Base-by-base conservation (phyloP, 768 basidiomycete genomes). In the Pulveroboletus sp. region DNA sequence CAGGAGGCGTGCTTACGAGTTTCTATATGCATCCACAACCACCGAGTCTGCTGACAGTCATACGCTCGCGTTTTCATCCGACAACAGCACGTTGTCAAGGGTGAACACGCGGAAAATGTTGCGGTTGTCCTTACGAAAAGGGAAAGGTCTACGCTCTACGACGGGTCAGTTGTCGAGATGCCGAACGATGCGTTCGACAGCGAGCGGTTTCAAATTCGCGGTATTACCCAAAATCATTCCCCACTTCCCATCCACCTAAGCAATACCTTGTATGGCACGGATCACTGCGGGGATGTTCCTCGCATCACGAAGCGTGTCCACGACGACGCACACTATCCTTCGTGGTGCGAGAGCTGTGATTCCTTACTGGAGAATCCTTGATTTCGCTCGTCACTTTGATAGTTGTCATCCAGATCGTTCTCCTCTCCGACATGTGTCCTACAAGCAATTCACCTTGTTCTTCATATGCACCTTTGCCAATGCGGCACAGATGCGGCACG, bases 371-470 rank as follows among this genome's bases (percentile, higher is more conserved):
- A 9, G 8, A 9, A 29, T 11, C 27, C 27, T 36, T 36, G 69
- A 69, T 52, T 64, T 33, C 51, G 70, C 5, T 66, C 62, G 4
- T 50, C 67, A 8, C 44, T 69, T n/a, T 72, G 70, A 60, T 63
- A 29, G 52, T 72, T 1, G 45, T 56, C 13, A 40, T 70, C 16
- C 70, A 72, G 34, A 62, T 46, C 43, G 48, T 7, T 47, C 37
- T 10, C 17, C 37, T 41, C 46, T 49, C 27, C 50, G 50, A n/a
- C 5, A 46, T 12, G 33, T 34, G 6, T 59, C 56, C 1, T 81
- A 81, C 62, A 81, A 80, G 43, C 12, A 35, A 9, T 81, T 81
- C 59, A 71, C 77, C 56, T 47, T 74, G 3, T 78, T 69, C 43
- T 61, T 78, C 45, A 50, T 72, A 31, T 56, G 67, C 2, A 40